Evolutionary conservation across 139 green algal genomes (phyloP), one percentile per base, ranked within the genome.

Genomic region (Chlorella sp.): DNA sequence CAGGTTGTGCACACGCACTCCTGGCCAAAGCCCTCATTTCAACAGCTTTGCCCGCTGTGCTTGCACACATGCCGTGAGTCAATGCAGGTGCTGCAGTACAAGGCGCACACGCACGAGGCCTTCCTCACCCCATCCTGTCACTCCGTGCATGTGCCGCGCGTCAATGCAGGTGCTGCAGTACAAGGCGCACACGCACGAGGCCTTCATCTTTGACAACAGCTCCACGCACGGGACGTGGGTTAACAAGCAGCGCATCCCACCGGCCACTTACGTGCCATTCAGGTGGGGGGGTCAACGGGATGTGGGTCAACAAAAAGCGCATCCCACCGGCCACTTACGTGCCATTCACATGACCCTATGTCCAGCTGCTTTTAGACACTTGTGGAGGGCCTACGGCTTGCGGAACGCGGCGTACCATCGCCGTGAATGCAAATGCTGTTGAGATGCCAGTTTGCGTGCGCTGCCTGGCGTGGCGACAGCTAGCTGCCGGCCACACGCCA

Each of bases 151-250:
- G n/a, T n/a, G n/a, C n/a, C n/a, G n/a, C n/a, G n/a, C n/a, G n/a
- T n/a, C n/a, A n/a, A n/a, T 50, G 62, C 31, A 69, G 62, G 62
- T 78, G 23, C 27, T 84, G 34, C 71, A 77, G 70, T 78, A 71
- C 60, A 81, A 81, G 17, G 74, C 71, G 5, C 49, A 68, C 42
- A 81, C 66, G 62, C 24, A 29, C 69, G 79, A 84, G 29, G 86
- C 87, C 0, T 97, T 93, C 50, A 33, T 97, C 26, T 92, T 82
- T 66, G 94, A 98, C 82, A 78, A 81, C 2, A 86, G 85, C 60
- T 91, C 76, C 72, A 94, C 92, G 1, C 94, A 98, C 70, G 93
- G 94, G 64, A 93, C 85, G 5, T 95, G 92, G 72, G 63, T 98
- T 4, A 98, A 98, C 83, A 96, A 96, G 74, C 59, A 75, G 33